Evolutionary conservation across 768 basidiomycete genomes (phyloP).

Genomic region (Gymnopilus junonius): DNA sequence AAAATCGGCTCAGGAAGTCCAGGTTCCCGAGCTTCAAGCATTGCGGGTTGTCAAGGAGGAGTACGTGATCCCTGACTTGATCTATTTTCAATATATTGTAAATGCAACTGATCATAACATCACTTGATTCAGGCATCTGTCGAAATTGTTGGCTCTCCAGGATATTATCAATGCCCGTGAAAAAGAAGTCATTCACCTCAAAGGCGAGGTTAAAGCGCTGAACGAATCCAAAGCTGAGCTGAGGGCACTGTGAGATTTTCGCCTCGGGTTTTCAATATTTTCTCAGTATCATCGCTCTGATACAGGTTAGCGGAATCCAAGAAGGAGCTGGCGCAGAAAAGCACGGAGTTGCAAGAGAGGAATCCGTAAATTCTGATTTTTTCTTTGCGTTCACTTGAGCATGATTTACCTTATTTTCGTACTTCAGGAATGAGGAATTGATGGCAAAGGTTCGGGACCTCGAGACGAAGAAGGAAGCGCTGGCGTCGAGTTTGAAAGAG

Average conservation of each 20-base stretch:
- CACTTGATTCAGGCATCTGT: constrained; percentile 19
- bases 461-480: not conserved
- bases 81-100: not conserved
- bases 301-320: constrained; percentile 29
- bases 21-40: constrained; percentile 14
- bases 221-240: constrained; percentile 33
- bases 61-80: constrained; percentile 11
- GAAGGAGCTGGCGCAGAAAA: constrained; percentile 13
- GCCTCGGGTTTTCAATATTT: too few relatives aligned
- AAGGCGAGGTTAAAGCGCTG: constrained; percentile 23
- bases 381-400: not conserved
- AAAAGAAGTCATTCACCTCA: constrained; percentile 26
- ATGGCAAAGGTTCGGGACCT: constrained; percentile 5
- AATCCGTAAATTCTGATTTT: constrained; percentile 1
- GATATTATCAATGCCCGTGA: constrained; percentile 28
- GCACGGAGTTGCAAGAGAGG: constrained; percentile 8
- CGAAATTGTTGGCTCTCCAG: constrained; percentile 25
- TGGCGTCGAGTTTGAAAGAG: constrained; percentile 11
- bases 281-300: not conserved
- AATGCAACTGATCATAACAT: not conserved
- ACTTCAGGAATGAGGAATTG: constrained; percentile 15
- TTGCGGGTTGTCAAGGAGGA: constrained; percentile 24
- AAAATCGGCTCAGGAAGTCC: constrained; percentile 8
- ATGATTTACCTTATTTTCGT: not conserved
- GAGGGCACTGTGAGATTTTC: constrained; percentile 25